phyloP scores from a whole-genome alignment of 495 filamentous ascomycete genomes.

The Penicillium angulare region DNA sequence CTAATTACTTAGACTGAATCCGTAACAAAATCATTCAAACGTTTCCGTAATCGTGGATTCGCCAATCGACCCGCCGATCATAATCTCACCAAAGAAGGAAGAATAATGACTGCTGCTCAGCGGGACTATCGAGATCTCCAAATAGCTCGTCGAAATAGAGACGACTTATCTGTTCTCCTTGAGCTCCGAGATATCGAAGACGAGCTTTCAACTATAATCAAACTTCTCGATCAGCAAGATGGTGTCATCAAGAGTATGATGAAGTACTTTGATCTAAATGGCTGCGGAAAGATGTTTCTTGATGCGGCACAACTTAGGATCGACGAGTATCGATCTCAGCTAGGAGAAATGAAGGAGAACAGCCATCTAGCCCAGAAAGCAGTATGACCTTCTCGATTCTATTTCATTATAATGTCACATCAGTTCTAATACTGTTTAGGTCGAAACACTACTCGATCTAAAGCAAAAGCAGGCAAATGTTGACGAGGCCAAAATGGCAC shows the following conservation, averaged over 20 bases:
- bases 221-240: constrained; percentile 58
- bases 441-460: constrained; percentile 65
- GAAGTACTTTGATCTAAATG: constrained; percentile 34
- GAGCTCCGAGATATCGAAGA: constrained; percentile 68
- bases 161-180: constrained; percentile 62
- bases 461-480: constrained; percentile 69
- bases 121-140: constrained; percentile 53
- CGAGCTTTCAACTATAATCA: constrained; percentile 58
- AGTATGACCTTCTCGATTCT: constrained; percentile 7
- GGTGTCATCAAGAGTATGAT: constrained; percentile 49
- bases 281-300: constrained; percentile 40
- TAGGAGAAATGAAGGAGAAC: constrained; percentile 58
- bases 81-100: constrained; percentile 46
- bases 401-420: background rate
- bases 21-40: constrained; percentile 62
- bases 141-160: constrained; percentile 54
- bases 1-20: constrained; percentile 50
- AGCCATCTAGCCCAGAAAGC: constrained; percentile 41
- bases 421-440: constrained; percentile 33
- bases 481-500: constrained; percentile 63
- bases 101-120: constrained; percentile 31
- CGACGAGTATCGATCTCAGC: constrained; percentile 54
- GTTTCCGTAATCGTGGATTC: constrained; percentile 54
- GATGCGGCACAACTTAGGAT: constrained; percentile 52
- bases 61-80: constrained; percentile 48